These are phyloP conservation scores for Trichosanthes cucumerina DNA, from an alignment of 306 rosid species.

Conservation along the genomic window DNA sequence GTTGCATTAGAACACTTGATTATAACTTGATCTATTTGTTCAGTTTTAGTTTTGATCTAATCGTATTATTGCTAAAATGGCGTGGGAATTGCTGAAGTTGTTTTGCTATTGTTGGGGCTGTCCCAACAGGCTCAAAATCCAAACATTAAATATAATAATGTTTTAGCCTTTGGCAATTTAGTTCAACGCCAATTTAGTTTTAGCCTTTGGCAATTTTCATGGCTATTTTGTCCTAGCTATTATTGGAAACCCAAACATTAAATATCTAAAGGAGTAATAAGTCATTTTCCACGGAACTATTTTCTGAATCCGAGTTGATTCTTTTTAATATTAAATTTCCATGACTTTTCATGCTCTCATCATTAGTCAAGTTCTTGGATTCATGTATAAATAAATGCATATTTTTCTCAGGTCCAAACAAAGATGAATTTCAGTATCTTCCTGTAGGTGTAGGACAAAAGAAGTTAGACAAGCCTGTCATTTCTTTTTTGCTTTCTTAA, in stretches of 20 bases:
- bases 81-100: background rate
- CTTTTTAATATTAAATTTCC: background rate
- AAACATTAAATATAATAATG: too few species aligned
- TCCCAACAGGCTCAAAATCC: background rate
- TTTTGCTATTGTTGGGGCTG: background rate
- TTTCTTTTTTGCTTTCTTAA: constrained; percentile 6
- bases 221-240: background rate
- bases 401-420: background rate
- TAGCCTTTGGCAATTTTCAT: background rate
- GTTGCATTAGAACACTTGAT: constrained; percentile 12
- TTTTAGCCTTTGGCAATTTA: too few species aligned
- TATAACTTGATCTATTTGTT: background rate
- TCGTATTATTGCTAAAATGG: background rate
- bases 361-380: background rate
- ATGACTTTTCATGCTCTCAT: background rate
- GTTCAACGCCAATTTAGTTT: too few species aligned
- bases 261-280: background rate
- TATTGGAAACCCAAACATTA: background rate
- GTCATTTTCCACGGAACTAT: background rate
- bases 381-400: background rate
- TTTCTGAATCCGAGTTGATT: background rate
- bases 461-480: background rate
- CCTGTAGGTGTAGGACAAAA: constrained; percentile 23
- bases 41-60: background rate
- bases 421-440: background rate